Evolutionary conservation across 2,329 filamentous ascomycete genomes (phyloP), one percentile per base, ranked within the genome.

Genomic region (Verticillium dahliae): DNA sequence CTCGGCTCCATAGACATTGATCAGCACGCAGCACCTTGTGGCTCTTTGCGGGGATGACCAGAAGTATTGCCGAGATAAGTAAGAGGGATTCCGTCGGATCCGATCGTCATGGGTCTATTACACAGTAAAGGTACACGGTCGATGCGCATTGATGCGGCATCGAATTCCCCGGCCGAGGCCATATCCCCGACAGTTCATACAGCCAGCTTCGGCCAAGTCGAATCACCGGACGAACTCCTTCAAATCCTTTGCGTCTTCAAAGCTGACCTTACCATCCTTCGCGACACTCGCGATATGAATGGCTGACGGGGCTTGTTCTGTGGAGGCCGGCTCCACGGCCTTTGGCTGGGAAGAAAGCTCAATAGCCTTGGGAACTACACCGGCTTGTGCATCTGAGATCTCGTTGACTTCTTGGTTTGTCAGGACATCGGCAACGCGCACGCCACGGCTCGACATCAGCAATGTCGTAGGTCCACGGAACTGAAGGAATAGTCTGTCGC

Each of bases 381-480:
- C 94, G 0, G 91, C 85, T 37, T 92, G 90, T 6, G 87, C 81
- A 70, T 93, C 89, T 0, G 94, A 94, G 63, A 97, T 90, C 76
- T 98, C 95, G 67, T 96, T 93, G 61, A 98, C 85, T 67, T 99
- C 89, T 58, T 88, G 84, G 34, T 83, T 81, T 4, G 88, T 91
- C 66, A 99, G 79, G 2, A 90, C 85, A 66, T 99, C 94, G 60
- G 85, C 87, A 54, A 96, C 78, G 15, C 90, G 83, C 27, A 91
- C 85, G 14, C 88, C 92, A n/a, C 94, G 86, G 59, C 92, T 96
- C 65, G 96, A 96, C 69, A 99, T 80, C 54, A 98, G 81, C 57
- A 99, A 85, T 2, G 90, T 97, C 6, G 85, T 85, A 1, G 95
- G 95, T 0, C 95, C 95, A 61, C 88, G 85, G 72, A 99, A 97